phyloP scores from a whole-genome alignment of 1,139 yeast genomes.

The Casaregolazyma suthepensis region DNA sequence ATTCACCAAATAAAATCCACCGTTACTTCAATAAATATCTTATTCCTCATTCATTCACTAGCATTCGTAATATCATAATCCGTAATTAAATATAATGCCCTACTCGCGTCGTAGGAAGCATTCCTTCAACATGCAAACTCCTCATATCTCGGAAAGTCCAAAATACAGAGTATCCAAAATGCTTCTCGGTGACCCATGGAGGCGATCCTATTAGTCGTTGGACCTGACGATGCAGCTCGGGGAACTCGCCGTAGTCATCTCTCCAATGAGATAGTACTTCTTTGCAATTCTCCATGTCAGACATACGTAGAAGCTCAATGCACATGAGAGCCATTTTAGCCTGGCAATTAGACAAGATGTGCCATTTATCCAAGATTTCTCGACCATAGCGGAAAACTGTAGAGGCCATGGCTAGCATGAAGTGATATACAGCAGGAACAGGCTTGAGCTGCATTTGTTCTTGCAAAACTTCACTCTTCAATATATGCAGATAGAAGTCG shows the following conservation, averaged over 20 bases:
- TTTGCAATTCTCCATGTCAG: slow-evolving; percentile 10
- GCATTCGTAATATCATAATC: no score
- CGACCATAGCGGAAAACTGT: slow-evolving; percentile 12
- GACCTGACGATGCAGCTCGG: slow-evolving; percentile 7
- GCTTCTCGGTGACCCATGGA: slow-evolving; percentile 10
- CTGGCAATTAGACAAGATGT: slow-evolving; percentile 9
- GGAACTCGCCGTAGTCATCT: slow-evolving; percentile 12
- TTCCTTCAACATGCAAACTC: slow-evolving; percentile 12
- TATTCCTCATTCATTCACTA: no score
- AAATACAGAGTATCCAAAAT: slow-evolving; percentile 13
- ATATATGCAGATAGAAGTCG: slow-evolving; percentile 11
- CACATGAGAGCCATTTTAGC: slow-evolving; percentile 11
- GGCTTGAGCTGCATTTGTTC: slow-evolving; percentile 8
- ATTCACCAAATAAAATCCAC: no score
- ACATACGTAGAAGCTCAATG: slow-evolving; percentile 8
- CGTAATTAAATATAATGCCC: neutral
- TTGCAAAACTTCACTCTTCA: slow-evolving; percentile 6
- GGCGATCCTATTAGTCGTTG: slow-evolving; percentile 4
- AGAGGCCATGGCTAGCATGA: slow-evolving; percentile 12
- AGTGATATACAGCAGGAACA: slow-evolving; percentile 12
- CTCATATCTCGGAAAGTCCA: slow-evolving; percentile 16
- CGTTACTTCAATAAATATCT: no score
- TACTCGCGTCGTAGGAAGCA: slow-evolving; percentile 6
- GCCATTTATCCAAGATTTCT: slow-evolving; percentile 12
- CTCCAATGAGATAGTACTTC: slow-evolving; percentile 11